Evolutionary conservation across 2,329 filamentous ascomycete species (phyloP), one percentile per base, ranked within the genome.

Genomic region (Biscogniauxia marginata): DNA sequence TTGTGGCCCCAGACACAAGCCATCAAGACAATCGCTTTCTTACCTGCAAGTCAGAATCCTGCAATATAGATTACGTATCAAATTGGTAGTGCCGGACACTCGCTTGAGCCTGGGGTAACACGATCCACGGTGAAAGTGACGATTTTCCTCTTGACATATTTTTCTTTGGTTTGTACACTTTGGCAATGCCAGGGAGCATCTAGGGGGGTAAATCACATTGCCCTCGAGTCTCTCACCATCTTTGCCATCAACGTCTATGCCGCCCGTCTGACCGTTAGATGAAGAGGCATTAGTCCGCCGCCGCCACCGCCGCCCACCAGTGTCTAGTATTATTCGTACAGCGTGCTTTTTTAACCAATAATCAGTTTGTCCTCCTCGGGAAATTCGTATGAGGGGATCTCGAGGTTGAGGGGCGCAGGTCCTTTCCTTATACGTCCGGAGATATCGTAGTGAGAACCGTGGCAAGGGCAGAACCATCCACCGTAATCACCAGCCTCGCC

Each of bases 381-480:
- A 86, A 99, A 98, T 71, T 90, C 91, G 83, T 97, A 96, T 71
- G 78, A 75, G 65, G 93, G 95, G 67, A 98, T 87, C 82, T 98
- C 95, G 74, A 99, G 87, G 84, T 99, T 99, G 72, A 99, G 86
- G 65, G 95, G 95, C 61, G 95, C 95, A 63, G 95, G 95, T 66
- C 95, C 95, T 85, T 91, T 97, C 83, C 95, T 88, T 85, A 96
- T 91, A 79, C 95, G 92, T 76, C 95, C 95, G 64, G 93, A 98
- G 77, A 99, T 98, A 77, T 99, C 95, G 86, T 99, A 99, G 84
- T 99, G 95, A 68, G 93, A 97, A 78, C 95, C 95, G 86, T 99
- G 95, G 90, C 95, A 99, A 65, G 95, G 95, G 84, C 95, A 99
- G 89, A 99, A 99, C 95, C 95, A 99, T 74, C 95, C 95, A 75